These are phyloP conservation scores for Termitomyces sp. DNA, from an alignment of 768 basidiomycete genomes.

Conservation along the genomic window DNA sequence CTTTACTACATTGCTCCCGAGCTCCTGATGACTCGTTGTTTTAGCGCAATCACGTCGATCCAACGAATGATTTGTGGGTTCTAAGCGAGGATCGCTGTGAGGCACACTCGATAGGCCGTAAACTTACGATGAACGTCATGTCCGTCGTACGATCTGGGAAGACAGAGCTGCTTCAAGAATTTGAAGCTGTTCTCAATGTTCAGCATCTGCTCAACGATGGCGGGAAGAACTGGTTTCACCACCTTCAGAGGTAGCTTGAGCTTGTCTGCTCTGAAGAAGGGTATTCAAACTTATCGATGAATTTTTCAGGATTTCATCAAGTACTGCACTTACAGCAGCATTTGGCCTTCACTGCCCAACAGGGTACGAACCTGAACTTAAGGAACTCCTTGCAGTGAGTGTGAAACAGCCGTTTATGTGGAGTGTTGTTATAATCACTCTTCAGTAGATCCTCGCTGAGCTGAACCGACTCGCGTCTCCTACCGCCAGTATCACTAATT, in stretches of 20 bases:
- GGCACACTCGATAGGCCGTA: not conserved
- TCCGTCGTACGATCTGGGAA: not conserved
- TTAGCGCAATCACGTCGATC: not conserved
- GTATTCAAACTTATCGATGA: not conserved
- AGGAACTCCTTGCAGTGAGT: not conserved
- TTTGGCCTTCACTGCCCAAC: conserved; percentile 1
- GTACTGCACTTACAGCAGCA: not conserved
- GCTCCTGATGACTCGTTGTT: not conserved
- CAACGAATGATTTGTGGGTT: not conserved
- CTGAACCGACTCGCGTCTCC: not conserved
- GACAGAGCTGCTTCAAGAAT: not conserved
- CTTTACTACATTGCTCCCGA: not conserved
- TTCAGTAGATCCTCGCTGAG: not conserved
- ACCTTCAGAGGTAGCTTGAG: not conserved
- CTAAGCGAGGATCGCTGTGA: not conserved
- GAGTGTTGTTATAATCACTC: not conserved
- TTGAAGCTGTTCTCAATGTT: not conserved
- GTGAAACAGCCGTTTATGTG: not conserved
- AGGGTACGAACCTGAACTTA: not conserved
- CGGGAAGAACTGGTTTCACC: not conserved
- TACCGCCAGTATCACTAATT: not conserved
- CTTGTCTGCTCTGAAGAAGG: not conserved
- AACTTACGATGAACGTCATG: not conserved
- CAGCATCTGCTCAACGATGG: not conserved
- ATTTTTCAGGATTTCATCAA: not conserved